Conservation (phyloP, 768 basidiomycete genomes). For the Neoboletus brunneissimus region DNA sequence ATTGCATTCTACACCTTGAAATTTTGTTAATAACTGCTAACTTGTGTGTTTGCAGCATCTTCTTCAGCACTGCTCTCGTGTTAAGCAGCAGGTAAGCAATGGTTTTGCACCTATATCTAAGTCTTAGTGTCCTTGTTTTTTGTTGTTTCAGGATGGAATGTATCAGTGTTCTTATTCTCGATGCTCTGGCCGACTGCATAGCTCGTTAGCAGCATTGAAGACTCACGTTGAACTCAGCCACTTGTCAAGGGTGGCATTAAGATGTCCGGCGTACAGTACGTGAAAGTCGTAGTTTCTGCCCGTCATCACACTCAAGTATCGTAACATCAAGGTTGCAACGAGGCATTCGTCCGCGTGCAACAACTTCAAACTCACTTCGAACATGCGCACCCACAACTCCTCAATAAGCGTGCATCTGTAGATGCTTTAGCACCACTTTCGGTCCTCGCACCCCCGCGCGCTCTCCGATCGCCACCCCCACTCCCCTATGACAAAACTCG, state of each 20-base stretch:
- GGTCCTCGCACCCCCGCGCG: constrained; percentile 15
- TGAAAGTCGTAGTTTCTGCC: not conserved
- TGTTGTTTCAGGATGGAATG: constrained; percentile 20
- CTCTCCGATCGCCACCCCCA: constrained; percentile 17
- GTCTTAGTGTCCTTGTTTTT: not conserved
- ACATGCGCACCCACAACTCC: constrained; percentile 20
- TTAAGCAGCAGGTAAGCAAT: constrained; percentile 11
- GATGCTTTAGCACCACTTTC: constrained; percentile 22
- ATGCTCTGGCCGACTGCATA: constrained; percentile 28
- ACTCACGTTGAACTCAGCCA: constrained; percentile 32
- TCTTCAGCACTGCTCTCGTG: constrained; percentile 23
- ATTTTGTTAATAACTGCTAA: constrained; percentile 7
- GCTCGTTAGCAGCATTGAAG: constrained; percentile 17
- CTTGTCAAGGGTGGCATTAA: constrained; percentile 27
- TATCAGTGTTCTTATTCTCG: constrained; percentile 27
- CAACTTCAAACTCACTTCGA: constrained; percentile 27
- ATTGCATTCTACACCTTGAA: not conserved
- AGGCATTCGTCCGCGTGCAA: constrained; percentile 23
- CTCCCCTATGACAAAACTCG: constrained; percentile 5
- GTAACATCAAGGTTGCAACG: constrained; percentile 20
- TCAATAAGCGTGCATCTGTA: constrained; percentile 7
- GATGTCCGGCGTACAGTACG: constrained; percentile 28
- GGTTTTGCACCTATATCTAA: not conserved
- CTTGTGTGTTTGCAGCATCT: constrained; percentile 21
- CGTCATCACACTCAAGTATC: constrained; percentile 3